A percentile compares a stretch with the other conserved stretches of the same genome.
phyloP scores from a whole-genome alignment of 2,329 filamentous ascomycete species.

The Aspergillus sp. region DNA sequence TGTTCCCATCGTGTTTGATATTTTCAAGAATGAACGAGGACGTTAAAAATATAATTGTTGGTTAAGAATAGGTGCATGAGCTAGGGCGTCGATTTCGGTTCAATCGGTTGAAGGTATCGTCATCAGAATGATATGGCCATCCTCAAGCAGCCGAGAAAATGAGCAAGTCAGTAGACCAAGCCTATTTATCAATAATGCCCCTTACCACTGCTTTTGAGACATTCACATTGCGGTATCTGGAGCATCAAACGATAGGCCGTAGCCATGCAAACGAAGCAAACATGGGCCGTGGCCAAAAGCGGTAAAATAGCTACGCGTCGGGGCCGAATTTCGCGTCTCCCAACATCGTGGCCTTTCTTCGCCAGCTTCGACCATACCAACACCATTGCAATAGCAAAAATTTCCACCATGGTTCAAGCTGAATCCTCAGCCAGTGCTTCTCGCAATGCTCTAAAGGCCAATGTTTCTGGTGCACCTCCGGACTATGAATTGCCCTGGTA shows the following conservation, averaged over 20 bases:
- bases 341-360: constrained; percentile 1
- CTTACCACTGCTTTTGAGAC: background rate
- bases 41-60: background rate
- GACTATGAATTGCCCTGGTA: constrained; percentile 54
- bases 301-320: constrained; percentile 25
- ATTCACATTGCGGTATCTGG: background rate
- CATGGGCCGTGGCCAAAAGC: background rate
- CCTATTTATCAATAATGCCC: background rate
- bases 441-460: constrained; percentile 42
- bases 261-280: constrained; percentile 6
- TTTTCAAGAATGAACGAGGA: background rate
- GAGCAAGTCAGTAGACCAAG: background rate
- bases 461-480: constrained; percentile 39
- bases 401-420: constrained; percentile 42
- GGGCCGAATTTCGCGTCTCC: constrained; percentile 28
- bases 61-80: background rate
- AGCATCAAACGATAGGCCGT: background rate
- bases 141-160: background rate
- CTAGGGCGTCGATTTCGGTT: background rate
- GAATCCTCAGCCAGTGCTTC: constrained; percentile 49
- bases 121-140: background rate
- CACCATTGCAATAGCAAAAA: background rate
- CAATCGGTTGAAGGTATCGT: background rate
- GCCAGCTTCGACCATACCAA: background rate
- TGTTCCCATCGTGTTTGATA: constrained; percentile 24